Conservation (phyloP, 495 filamentous ascomycete species). For the Massariosphaeria phaeospora region DNA sequence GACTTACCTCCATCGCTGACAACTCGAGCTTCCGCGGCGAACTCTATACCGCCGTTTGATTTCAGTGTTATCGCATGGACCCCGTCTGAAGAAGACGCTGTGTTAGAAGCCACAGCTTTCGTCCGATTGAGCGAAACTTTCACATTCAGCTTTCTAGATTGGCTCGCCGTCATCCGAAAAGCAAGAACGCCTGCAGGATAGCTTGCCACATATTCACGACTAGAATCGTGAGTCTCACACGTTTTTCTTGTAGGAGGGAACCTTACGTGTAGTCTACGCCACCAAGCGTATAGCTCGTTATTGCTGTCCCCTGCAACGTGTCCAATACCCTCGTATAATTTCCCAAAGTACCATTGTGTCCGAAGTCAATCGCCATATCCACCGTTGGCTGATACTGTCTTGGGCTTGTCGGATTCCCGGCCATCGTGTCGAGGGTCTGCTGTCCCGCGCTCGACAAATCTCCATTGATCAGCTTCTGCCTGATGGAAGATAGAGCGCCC, state of each 20-base stretch:
- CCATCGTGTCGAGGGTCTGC: conserved; percentile 42
- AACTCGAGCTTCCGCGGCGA: conserved; percentile 1
- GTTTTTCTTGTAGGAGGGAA: too few species aligned
- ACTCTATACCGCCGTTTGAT: not conserved
- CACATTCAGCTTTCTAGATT: conserved; percentile 41
- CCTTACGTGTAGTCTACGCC: conserved; percentile 33
- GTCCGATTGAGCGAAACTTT: conserved; percentile 40
- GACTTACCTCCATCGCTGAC: not conserved
- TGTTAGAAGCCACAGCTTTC: not conserved
- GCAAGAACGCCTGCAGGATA: conserved; percentile 45
- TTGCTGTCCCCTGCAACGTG: not conserved
- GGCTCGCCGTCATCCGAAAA: conserved; percentile 35
- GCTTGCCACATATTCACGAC: conserved; percentile 41
- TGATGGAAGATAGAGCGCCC: conserved; percentile 41
- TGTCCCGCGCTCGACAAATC: conserved; percentile 45
- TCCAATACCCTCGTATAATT: conserved; percentile 48
- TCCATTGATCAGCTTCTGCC: conserved; percentile 43
- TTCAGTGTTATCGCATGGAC: not conserved
- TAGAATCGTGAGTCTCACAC: too few species aligned
- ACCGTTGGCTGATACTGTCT: conserved; percentile 49
- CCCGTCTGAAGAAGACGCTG: not conserved
- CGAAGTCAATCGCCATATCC: conserved; percentile 47
- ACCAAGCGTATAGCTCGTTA: conserved; percentile 35
- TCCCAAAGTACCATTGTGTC: conserved; percentile 32
- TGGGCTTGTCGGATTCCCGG: conserved; percentile 44